A percentile compares a stretch with the other conserved stretches of the same genome.
Evolutionary conservation across 176 grass and related monocot genomes (phyloP).

Genomic region (Pontederia crassipes): DNA sequence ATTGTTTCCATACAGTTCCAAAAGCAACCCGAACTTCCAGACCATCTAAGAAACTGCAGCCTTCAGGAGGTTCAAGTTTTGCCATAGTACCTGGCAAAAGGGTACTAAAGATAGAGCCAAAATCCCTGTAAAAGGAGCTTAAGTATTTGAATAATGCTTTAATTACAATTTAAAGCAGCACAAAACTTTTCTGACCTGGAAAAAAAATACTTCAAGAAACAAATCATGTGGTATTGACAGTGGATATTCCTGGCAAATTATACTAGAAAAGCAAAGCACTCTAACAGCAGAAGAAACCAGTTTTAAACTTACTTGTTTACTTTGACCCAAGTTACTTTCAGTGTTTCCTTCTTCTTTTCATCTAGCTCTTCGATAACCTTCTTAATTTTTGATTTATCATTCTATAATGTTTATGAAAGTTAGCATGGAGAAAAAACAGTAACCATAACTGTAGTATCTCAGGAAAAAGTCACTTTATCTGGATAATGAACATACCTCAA

Average conservation of each 20-base stretch:
- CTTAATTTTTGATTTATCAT: constrained; percentile 87
- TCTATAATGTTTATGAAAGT: constrained; percentile 35
- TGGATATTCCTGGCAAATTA: not conserved
- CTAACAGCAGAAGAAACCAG: constrained; percentile 10
- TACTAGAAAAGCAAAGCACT: not conserved
- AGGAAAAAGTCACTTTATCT: constrained; percentile 1
- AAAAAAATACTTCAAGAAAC: constrained; percentile 3
- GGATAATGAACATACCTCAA: constrained; percentile 38
- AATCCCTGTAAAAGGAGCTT: constrained; percentile 50
- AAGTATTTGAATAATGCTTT: not conserved
- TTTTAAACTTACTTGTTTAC: constrained; percentile 73
- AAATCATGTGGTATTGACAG: constrained; percentile 5
- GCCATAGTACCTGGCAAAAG: constrained; percentile 92
- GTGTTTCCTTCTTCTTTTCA: constrained; percentile 96
- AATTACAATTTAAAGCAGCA: too few species aligned
- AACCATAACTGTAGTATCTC: constrained; percentile 12
- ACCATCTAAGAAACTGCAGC: constrained; percentile 83
- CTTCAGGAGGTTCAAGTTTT: constrained; percentile 93
- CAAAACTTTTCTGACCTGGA: not conserved
- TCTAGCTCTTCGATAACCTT: constrained; percentile 92
- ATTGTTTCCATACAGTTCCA: constrained; percentile 96
- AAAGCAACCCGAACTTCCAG: constrained; percentile 97
- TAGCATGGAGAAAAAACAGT: not conserved
- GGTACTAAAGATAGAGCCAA: constrained; percentile 93
- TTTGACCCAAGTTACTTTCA: constrained; percentile 95